These are phyloP conservation scores for Zymoseptoria ardabiliae DNA, from an alignment of 2,329 filamentous ascomycete species.

Conservation along the genomic window DNA sequence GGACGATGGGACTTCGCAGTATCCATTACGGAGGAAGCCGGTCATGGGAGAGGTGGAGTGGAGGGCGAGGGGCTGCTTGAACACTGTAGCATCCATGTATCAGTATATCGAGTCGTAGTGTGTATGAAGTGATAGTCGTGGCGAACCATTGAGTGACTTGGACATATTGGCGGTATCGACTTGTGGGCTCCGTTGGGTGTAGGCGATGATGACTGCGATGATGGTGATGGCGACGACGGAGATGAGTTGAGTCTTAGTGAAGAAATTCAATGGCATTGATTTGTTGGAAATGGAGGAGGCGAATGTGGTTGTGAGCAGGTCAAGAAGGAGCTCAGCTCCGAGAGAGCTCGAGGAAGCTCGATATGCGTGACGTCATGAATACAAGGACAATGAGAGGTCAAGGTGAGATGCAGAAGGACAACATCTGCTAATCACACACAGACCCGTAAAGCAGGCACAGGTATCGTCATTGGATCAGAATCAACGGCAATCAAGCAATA, in stretches of 20 bases:
- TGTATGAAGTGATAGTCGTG: conserved; percentile 3
- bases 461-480: no score
- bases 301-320: conserved; percentile 2
- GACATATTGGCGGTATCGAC: conserved; percentile 24
- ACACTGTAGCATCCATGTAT: conserved; percentile 34
- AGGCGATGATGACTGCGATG: conserved; percentile 3
- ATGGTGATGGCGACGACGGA: conserved; percentile 1
- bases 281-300: background rate
- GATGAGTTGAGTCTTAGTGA: background rate
- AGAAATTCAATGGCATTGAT: background rate
- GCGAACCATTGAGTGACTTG: conserved; percentile 29
- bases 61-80: conserved; percentile 51
- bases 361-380: background rate
- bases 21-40: conserved; percentile 55
- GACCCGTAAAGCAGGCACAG: background rate
- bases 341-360: background rate
- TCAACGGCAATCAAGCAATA: background rate
- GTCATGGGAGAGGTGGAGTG: conserved; percentile 54
- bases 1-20: conserved; percentile 48
- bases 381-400: background rate
- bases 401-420: background rate
- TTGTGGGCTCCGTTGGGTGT: conserved; percentile 13
- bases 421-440: background rate
- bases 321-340: background rate
- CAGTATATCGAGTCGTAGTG: background rate